Percentiles rank a stretch among this genome's conserved stretches.
These are phyloP conservation scores for Avena insularis DNA, from an alignment of 176 grass and related monocot genomes.

Conservation along the genomic window DNA sequence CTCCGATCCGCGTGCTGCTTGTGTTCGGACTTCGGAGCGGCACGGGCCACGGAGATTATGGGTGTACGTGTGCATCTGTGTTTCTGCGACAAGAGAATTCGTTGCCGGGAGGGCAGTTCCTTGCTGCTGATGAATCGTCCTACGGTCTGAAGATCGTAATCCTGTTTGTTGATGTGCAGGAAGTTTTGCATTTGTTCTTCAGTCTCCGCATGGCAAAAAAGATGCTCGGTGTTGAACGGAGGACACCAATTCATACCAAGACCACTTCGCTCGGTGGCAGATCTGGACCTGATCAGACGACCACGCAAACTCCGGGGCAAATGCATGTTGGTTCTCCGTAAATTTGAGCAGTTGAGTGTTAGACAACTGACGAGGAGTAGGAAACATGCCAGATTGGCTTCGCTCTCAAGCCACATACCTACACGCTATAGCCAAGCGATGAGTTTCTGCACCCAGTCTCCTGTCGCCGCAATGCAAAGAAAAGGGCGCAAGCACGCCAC, in stretches of 20 bases:
- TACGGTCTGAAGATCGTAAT: not conserved
- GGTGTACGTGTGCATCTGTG: not conserved
- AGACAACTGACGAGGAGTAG: not conserved
- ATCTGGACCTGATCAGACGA: too few relatives aligned
- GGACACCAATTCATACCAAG: too few relatives aligned
- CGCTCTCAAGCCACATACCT: not conserved
- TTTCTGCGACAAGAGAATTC: not conserved
- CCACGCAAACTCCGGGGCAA: too few relatives aligned
- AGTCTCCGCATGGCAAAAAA: not conserved
- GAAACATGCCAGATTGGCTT: not conserved
- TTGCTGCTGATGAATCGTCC: not conserved
- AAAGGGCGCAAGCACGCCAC: not conserved
- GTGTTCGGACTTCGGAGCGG: not conserved
- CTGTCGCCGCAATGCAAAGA: not conserved
- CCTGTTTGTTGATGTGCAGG: not conserved
- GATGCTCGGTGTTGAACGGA: not conserved
- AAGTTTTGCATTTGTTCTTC: not conserved
- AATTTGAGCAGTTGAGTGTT: not conserved
- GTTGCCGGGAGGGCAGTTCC: not conserved
- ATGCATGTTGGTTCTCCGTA: not conserved
- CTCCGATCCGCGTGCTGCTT: not conserved
- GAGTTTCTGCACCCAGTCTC: not conserved
- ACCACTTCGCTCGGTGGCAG: too few relatives aligned
- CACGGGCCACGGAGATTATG: constrained; percentile 35
- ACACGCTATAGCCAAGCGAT: not conserved